These are phyloP conservation scores for Davidsoniella eucalypti DNA, from an alignment of 2,329 filamentous ascomycete genomes.

Conservation along the genomic window DNA sequence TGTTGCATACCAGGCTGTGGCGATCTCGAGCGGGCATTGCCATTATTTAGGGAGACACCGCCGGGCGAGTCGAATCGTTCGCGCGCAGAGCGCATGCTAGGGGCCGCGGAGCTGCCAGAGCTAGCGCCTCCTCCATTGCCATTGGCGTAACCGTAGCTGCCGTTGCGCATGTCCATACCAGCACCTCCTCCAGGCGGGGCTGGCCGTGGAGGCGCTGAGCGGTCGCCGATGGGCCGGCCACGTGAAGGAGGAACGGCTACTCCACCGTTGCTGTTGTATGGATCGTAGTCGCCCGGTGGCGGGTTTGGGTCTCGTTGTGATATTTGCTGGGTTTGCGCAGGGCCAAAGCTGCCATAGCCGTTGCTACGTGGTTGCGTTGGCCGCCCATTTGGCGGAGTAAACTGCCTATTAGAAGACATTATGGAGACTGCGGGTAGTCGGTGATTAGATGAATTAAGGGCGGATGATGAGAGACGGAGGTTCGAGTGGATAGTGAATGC, in stretches of 20 bases:
- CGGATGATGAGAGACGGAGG: neutral
- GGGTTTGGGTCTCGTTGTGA: constrained; percentile 2
- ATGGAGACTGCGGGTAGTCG: neutral
- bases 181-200: neutral
- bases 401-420: constrained; percentile 11
- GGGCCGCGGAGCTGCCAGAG: constrained; percentile 8
- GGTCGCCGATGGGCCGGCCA: constrained; percentile 8
- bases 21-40: constrained; percentile 4
- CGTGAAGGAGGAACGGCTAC: constrained; percentile 6
- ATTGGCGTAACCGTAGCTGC: constrained; percentile 6
- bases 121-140: constrained; percentile 6
- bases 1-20: constrained; percentile 6
- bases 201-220: constrained; percentile 2
- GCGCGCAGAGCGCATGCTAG: constrained; percentile 10
- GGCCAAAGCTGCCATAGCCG: constrained; percentile 28
- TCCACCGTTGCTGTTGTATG: constrained; percentile 23
- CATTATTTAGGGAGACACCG: constrained; percentile 4
- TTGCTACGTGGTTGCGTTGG: constrained; percentile 17
- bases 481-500: neutral
- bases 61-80: constrained; percentile 10
- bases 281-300: constrained; percentile 30
- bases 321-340: constrained; percentile 2
- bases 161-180: constrained; percentile 7
- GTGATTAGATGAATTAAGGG: neutral
- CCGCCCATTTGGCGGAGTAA: constrained; percentile 3